A percentile compares a stretch with the other conserved stretches of the same genome.
Evolutionary conservation across 345 rosid genomes (phyloP).

Genomic region (Eucalyptus microcorys): DNA sequence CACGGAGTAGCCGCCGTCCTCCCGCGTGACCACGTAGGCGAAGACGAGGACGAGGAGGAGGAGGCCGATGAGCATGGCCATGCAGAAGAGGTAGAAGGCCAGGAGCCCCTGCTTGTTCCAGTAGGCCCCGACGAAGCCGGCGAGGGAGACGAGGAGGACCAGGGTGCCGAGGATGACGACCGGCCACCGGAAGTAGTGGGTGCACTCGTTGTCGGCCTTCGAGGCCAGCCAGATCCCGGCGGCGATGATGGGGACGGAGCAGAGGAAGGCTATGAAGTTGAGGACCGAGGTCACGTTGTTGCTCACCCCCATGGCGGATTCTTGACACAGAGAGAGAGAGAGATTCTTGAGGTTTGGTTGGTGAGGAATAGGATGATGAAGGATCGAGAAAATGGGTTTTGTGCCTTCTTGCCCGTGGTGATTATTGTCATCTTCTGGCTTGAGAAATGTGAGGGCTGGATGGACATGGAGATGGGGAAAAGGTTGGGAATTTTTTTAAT

Average conservation of each 20-base stretch:
- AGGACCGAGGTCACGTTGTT: slow-evolving; percentile 84
- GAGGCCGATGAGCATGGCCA: slow-evolving; percentile 73
- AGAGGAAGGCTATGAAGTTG: slow-evolving; percentile 70
- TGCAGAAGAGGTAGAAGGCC: slow-evolving; percentile 77
- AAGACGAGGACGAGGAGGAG: slow-evolving; percentile 58
- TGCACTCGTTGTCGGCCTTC: slow-evolving; percentile 72
- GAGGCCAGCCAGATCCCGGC: slow-evolving; percentile 89
- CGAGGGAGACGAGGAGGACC: slow-evolving; percentile 69
- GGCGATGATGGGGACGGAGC: slow-evolving; percentile 81
- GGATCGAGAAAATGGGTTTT: background rate
- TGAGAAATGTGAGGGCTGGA: background rate
- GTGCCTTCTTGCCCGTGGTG: background rate
- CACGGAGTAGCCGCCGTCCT: slow-evolving; percentile 55
- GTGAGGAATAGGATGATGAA: background rate
- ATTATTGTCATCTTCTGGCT: background rate
- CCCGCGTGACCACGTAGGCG: slow-evolving; percentile 72
- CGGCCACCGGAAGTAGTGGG: slow-evolving; percentile 79
- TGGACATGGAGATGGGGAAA: background rate
- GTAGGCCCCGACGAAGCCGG: slow-evolving; percentile 85
- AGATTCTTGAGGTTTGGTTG: background rate
- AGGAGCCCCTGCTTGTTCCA: slow-evolving; percentile 75
- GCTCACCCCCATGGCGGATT: slow-evolving; percentile 54
- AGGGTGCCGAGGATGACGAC: slow-evolving; percentile 68
- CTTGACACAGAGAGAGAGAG: background rate
- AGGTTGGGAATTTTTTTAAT: background rate